These are phyloP conservation scores for Neofusicoccum kwambonambiense DNA, from an alignment of 2,329 filamentous ascomycete species.

Conservation along the genomic window DNA sequence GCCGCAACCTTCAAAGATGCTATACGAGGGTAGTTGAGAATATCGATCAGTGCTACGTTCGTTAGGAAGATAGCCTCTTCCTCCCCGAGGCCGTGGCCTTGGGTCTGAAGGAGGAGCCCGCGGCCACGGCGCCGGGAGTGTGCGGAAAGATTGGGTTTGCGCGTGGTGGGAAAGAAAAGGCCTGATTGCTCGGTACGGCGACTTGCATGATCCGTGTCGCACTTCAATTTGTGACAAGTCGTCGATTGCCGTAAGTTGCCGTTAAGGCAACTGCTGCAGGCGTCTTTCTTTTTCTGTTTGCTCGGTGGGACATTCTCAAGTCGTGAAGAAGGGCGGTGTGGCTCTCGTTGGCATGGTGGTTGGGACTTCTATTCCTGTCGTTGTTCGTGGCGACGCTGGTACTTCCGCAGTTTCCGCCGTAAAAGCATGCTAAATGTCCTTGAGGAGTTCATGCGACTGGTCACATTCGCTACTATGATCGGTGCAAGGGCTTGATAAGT, in stretches of 20 bases:
- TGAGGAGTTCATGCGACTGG: background rate
- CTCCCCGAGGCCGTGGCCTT: background rate
- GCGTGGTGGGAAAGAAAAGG: background rate
- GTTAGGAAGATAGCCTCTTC: background rate
- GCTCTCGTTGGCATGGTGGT: background rate
- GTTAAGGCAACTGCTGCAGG: background rate
- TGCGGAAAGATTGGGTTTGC: background rate
- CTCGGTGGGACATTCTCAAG: background rate
- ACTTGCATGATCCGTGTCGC: background rate
- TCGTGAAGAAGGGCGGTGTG: conserved; percentile 7
- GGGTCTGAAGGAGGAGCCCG: background rate
- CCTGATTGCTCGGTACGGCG: background rate
- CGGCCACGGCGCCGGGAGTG: background rate
- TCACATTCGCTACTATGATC: background rate
- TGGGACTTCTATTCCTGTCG: background rate
- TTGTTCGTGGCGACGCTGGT: background rate
- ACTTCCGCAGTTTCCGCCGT: background rate
- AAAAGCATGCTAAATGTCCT: background rate
- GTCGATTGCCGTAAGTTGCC: background rate
- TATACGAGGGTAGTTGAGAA: no score
- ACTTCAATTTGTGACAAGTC: background rate
- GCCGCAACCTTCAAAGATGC: no score
- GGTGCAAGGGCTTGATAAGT: background rate
- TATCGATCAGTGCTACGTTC: background rate
- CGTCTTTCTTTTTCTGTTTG: background rate